Conservation (phyloP, 2,329 filamentous ascomycete genomes). For the Aspergillus sp. region DNA sequence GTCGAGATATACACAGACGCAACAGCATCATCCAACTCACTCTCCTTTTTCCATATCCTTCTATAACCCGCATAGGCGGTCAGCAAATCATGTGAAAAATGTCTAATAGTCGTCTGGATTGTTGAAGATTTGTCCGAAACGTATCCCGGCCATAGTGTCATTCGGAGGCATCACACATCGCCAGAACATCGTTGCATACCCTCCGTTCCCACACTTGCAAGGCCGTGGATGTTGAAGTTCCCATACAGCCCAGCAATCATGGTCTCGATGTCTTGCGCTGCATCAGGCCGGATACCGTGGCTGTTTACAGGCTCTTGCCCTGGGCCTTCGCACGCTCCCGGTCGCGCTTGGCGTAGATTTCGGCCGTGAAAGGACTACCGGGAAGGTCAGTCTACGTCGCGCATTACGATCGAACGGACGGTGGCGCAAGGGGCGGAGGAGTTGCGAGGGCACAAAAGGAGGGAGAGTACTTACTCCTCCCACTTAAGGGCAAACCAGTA, state of each 20-base stretch:
- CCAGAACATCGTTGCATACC: constrained; percentile 4
- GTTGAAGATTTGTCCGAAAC: constrained; percentile 20
- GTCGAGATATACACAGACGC: no score
- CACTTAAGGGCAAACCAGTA: constrained; percentile 74
- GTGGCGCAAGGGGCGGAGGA: background rate
- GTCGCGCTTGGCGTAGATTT: constrained; percentile 73
- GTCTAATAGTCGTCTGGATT: constrained; percentile 2
- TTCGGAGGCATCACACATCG: no score
- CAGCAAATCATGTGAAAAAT: no score
- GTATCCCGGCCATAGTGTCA: no score
- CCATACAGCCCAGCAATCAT: constrained; percentile 10
- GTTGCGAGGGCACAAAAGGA: constrained; percentile 2
- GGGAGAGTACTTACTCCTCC: constrained; percentile 55
- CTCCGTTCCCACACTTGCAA: constrained; percentile 7
- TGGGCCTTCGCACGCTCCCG: constrained; percentile 31
- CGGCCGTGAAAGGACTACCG: constrained; percentile 68
- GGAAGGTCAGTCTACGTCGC: constrained; percentile 8
- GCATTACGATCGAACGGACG: background rate
- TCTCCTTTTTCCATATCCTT: no score
- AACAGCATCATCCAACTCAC: no score
- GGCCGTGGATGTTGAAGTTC: constrained; percentile 25
- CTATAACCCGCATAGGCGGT: no score
- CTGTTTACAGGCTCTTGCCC: constrained; percentile 28
- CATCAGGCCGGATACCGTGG: background rate
- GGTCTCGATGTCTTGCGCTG: no score